Base-by-base conservation (phyloP, 2,329 filamentous ascomycete species). In the Macrophomina pseudophaseolina region DNA sequence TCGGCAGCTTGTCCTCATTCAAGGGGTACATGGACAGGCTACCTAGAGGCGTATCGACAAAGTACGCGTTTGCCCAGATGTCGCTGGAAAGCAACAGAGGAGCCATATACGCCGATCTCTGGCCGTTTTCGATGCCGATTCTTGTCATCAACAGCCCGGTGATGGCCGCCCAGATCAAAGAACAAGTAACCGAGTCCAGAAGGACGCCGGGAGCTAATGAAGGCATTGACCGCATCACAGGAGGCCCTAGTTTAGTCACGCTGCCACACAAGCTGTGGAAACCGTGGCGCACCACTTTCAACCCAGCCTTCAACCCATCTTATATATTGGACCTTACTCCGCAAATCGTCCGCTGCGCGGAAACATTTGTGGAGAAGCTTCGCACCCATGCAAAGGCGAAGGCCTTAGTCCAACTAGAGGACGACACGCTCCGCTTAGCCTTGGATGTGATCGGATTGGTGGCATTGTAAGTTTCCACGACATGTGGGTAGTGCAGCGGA, bases 41-140 rank as follows among this genome's bases (percentile, higher is more conserved):
- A 1, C 52, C 52, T 2, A 4, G 7, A 3, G 32, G 30, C 11
- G 52, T 11, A 2, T n/a, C n/a, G 1, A 38, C 32, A 2, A 54
- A 54, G 9, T 54, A 54, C 4, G 35, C 32, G 1, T 18, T 54
- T 3, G 23, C 52, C 7, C 8, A 35, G 9, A 35, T 54, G 32
- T 30, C 51, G 4, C 23, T 6, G 16, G 9, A 16, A 1, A 9
- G n/a, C 5, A 18, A n/a, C 3, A 38, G 11, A 14, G 14, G 33
- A 7, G 68, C 78, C 32, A 83, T 80, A 70, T 83, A 83, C 67
- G 62, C 83, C 4, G 81, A 84, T 67, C 66, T 80, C 2, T 84
- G 81, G 81, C 82, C 82, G 0, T 48, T 80, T 6, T 74, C 73
- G 2, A 72, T 70, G 5, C 69, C 72, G 1, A 70, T 76, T 6